Conservation (phyloP, 352 stramenopile genomes). For the Phytopythium oedochilum region DNA sequence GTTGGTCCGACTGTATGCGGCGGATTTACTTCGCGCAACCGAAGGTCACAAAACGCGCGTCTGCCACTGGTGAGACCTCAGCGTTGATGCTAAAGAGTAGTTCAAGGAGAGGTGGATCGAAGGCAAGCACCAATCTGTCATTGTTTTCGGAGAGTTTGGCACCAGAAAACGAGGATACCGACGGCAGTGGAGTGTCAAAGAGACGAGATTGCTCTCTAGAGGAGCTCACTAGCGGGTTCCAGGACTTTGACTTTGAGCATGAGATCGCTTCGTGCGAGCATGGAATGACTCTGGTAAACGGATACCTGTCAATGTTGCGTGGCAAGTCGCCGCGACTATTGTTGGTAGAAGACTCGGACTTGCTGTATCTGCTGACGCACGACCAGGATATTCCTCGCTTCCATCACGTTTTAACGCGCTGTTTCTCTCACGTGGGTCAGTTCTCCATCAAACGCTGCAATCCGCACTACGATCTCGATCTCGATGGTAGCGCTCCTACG, state of each 20-base stretch:
- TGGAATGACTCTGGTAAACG: conserved; percentile 27
- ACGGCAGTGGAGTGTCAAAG: conserved; percentile 2
- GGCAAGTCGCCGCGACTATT: conserved; percentile 36
- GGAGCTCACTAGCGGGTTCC: conserved; percentile 36
- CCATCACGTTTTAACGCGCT: conserved; percentile 20
- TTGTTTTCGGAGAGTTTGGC: background rate
- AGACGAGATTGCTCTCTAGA: conserved; percentile 29
- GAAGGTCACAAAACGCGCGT: background rate
- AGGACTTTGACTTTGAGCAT: conserved; percentile 52
- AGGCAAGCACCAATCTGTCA: background rate
- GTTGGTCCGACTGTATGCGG: conserved; percentile 39
- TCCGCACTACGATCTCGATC: background rate
- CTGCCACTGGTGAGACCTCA: no score
- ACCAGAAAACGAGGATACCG: background rate
- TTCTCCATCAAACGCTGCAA: conserved; percentile 28
- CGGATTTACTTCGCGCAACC: conserved; percentile 33
- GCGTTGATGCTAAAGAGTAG: background rate
- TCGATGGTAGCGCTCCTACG: background rate
- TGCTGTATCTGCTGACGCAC: conserved; percentile 34
- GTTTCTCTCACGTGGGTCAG: conserved; percentile 29
- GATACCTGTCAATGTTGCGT: conserved; percentile 32
- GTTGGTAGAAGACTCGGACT: conserved; percentile 26
- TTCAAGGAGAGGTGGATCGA: background rate
- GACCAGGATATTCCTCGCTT: conserved; percentile 33
- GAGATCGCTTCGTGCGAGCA: conserved; percentile 30